Evolutionary conservation across 2,329 filamentous ascomycete genomes (phyloP).

Genomic region (Epichloe sylvatica): DNA sequence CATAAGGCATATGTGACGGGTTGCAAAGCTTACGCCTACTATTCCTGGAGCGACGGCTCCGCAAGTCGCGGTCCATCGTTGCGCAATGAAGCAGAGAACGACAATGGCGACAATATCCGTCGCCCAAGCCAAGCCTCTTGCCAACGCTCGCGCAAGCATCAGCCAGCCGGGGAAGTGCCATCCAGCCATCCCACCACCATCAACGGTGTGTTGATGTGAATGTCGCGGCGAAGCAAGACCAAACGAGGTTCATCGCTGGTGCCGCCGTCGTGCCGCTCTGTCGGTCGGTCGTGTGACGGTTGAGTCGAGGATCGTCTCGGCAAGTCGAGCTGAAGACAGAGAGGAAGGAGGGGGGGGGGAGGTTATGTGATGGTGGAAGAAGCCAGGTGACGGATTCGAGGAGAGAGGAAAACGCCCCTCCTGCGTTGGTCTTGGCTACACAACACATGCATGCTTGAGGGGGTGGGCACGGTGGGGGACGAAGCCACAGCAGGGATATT

Average conservation of each 20-base stretch:
- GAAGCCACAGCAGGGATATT: too few species aligned
- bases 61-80: slow-evolving; percentile 17
- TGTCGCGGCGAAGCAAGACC: background rate
- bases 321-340: background rate
- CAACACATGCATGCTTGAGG: too few species aligned
- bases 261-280: too few species aligned
- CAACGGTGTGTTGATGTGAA: background rate
- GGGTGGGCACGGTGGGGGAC: too few species aligned
- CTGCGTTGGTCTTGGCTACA: background rate
- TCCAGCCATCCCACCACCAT: background rate
- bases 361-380: background rate
- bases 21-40: slow-evolving; percentile 16
- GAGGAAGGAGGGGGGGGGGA: background rate
- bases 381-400: background rate
- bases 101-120: slow-evolving; percentile 19
- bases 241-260: background rate
- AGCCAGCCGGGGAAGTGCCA: slow-evolving; percentile 2
- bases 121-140: slow-evolving; percentile 19
- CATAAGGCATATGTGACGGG: background rate
- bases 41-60: slow-evolving; percentile 18
- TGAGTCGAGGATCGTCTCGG: background rate
- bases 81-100: slow-evolving; percentile 19
- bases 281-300: too few species aligned
- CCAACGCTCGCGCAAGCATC: slow-evolving; percentile 11
- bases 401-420: background rate